A percentile compares a stretch with the other conserved stretches of the same genome.
These are phyloP conservation scores for Chytriomyces sp. DNA, from an alignment of 192 early-diverging fungal genomes.

Conservation along the genomic window DNA sequence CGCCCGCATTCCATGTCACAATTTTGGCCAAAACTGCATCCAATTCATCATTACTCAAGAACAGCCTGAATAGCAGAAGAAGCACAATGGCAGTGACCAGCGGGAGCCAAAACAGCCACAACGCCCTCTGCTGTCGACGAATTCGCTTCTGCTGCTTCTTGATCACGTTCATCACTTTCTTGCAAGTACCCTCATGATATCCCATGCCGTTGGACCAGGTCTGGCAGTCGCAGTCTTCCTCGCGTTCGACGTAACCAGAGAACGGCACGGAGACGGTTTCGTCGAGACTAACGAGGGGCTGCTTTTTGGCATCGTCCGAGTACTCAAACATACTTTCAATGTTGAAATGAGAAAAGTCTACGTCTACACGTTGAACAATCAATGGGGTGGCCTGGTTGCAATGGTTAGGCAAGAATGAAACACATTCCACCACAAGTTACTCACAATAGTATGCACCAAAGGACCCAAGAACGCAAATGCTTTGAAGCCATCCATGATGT, in stretches of 20 bases:
- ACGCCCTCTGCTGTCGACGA: not conserved
- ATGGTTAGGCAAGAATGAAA: not conserved
- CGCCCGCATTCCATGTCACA: conserved; percentile 27
- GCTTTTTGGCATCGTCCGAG: not conserved
- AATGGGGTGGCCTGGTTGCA: conserved; percentile 1
- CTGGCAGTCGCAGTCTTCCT: conserved; percentile 14
- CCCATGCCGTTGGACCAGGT: conserved; percentile 17
- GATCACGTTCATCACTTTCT: not conserved
- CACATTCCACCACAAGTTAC: not conserved
- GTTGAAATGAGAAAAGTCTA: not conserved
- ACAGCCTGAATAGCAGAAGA: conserved; percentile 12
- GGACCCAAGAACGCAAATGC: conserved; percentile 19
- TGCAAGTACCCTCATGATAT: conserved; percentile 3
- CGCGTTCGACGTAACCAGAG: conserved; percentile 19
- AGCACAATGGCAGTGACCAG: conserved; percentile 1
- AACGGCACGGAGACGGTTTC: conserved; percentile 17
- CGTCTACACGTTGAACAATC: conserved; percentile 13
- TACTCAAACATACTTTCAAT: not conserved
- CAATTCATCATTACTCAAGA: conserved; percentile 27
- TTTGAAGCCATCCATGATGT: conserved; percentile 29
- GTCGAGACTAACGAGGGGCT: not conserved
- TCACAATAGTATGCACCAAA: conserved; percentile 21
- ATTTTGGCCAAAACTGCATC: conserved; percentile 30
- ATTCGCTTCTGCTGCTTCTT: not conserved
- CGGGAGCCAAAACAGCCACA: conserved; percentile 28